Conservation (phyloP, 768 basidiomycete genomes). For the Sporobolomyces phaffii region DNA sequence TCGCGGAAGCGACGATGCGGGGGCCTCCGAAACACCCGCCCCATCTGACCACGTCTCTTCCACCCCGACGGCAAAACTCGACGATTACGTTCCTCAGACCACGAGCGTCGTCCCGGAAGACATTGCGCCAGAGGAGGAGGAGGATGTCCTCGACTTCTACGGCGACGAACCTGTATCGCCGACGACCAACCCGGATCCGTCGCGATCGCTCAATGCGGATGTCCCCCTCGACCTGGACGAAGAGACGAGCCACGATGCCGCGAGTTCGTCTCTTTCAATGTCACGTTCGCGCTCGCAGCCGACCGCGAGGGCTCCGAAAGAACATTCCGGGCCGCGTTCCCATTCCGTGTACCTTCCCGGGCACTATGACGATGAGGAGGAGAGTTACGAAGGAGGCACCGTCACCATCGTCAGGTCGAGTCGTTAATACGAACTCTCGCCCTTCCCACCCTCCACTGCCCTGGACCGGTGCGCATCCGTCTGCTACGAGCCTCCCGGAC, state of each 20-base stretch:
- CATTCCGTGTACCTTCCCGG: constrained; percentile 25
- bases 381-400: constrained; percentile 10
- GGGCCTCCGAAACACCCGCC: too few relatives aligned
- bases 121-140: constrained; percentile 1
- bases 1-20: too few relatives aligned
- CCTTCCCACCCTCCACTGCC: too few relatives aligned
- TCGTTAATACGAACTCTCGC: too few relatives aligned
- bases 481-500: too few relatives aligned
- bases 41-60: too few relatives aligned
- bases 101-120: constrained; percentile 18
- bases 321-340: not conserved
- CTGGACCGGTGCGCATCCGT: too few relatives aligned
- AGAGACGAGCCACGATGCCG: not conserved
- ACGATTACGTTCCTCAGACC: constrained; percentile 24
- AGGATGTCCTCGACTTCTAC: constrained; percentile 20
- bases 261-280: not conserved
- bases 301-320: constrained; percentile 2
- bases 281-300: constrained; percentile 17
- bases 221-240: not conserved
- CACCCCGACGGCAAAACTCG: constrained; percentile 15
- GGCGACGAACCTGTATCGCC: not conserved
- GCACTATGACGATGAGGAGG: constrained; percentile 11
- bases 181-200: not conserved
- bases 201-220: not conserved
- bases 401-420: constrained; percentile 7